Base-by-base conservation (phyloP, 768 basidiomycete species). In the Mycena kentingensis region DNA sequence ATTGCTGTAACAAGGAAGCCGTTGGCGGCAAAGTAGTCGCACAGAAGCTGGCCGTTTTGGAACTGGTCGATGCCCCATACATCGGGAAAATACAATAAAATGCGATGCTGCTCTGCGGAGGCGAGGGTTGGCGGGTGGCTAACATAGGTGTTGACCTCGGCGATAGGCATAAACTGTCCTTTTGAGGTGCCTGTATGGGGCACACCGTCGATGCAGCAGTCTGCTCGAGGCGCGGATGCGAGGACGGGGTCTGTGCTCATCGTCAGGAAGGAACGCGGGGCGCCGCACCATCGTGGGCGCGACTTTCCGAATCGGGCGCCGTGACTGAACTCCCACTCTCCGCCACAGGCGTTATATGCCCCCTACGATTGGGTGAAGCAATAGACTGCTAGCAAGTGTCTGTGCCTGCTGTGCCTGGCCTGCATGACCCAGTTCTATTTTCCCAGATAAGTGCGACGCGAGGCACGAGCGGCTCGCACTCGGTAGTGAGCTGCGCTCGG, bases 11-110 rank as follows among this genome's bases (percentile, higher is more conserved):
- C 76, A 18, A 66, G 64, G 51, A 71, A 78, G 1, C 78, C 78
- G 54, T 73, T 54, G 11, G 58, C 51, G 16, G 58, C 58, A 26
- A 24, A 75, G 58, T 70, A 78, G 57, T 79, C 77, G 60, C 76
- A 73, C 15, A 79, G 37, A 34, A 77, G 67, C 57, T 77, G 68
- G 42, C 67, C 73, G 63, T 79, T 79, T 52, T 70, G 54, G 62
- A 72, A 78, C 46, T 69, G 49, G 26, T 59, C 68, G n/a, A 78
- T 71, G 3, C 78, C 70, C 53, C 73, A 78, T 0, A 78, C 71
- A 46, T 78, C 78, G 0, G 73, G 58, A 52, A 75, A 75, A 63
- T 68, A 78, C 58, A 59, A 26, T 4, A 59, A 51, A 3, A 59
- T 41, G 4, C 53, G 10, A 54, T 61, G 35, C 27, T 49, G 25